Evolutionary conservation across 495 filamentous ascomycete genomes (phyloP), one percentile per base, ranked within the genome.

Genomic region (Penicillium pulvis): DNA sequence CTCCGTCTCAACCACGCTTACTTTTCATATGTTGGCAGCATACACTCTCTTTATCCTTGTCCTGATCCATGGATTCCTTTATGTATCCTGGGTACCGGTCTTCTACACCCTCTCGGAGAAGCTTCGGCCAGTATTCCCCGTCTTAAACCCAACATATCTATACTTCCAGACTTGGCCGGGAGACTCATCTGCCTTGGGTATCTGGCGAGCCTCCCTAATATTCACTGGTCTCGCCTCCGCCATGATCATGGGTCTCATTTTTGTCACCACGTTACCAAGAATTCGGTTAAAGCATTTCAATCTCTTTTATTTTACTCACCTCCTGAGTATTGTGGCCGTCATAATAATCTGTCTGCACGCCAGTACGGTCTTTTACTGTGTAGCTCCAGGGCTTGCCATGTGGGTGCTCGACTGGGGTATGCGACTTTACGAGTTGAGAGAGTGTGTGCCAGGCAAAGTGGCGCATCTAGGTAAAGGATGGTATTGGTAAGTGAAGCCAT

Each of bases 371-470:
- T 55, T 55, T 30, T 55, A 55, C 42, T 55, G 41, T 55, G 53
- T 55, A 42, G 39, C 53, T 55, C 53, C 53, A 45, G 53, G 53
- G 42, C 53, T 55, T 45, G 53, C 53, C 41, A 55, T 55, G 53
- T 55, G 53, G 53, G 39, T 55, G 17, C 53, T 55, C 43, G 53
- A 55, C 41, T 55, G 53, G 53, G 53, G 53, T 55, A 55, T 55
- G 53, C 53, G 53, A 47, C 53, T 55, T 28, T 55, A 55, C 42
- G 53, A 55, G 28, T 45, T 55, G 41, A 55, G 53, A 55, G 42
- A 55, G 16, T 55, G 53, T 55, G 23, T 55, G 41, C 41, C 23
- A 46, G 53, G 53, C 42, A 47, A 55, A 41, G 42, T 55, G 24
- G 26, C 23, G 17, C 53, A 55, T 47, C 53, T 55, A 45, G 53